Base-by-base conservation (phyloP, 768 basidiomycete species). In the Nidularia sp. region DNA sequence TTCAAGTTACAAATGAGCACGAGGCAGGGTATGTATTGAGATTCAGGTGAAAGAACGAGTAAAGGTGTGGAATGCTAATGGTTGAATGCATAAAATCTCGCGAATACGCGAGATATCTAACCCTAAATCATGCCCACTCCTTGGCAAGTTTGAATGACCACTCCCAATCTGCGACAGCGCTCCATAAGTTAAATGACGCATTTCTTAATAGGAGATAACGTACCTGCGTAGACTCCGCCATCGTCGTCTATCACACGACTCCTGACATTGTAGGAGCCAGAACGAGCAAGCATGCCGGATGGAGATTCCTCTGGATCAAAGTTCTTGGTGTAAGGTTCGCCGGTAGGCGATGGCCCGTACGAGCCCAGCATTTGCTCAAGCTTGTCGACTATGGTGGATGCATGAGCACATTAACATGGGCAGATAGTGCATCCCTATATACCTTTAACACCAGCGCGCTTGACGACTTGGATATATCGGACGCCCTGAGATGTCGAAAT, bases 351-450 rank as follows among this genome's bases (percentile, higher is more conserved):
- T 13, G 93, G 90, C 2, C 91, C 89, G 66, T 93, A 97, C 2
- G 92, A 94, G 13, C 96, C 96, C 18, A 98, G 79, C 96, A 98
- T 98, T 60, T 88, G 81, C 64, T 95, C 93, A 60, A 91, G 66
- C 67, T 88, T 96, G 70, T 96, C 96, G 61, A 96, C 94, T 94
- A 62, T 8, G 29, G 50, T 34, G 15, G 51, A 5, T 13, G 39
- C 34, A 51, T 53, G 32, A 48, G 51, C 45, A 50, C 52, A 43
- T 43, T 35, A 49, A 15, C 39, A 18, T 44, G 49, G 39, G 25
- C 48, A 48, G 57, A 44, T 45, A 47, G 52, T 22, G 35, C 45
- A 7, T 35, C n/a, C 35, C 31, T 49, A 39, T 55, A 57, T 57
- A 92, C 94, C 88, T 68, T 73, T 85, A 34, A 95, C 33, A 6